Conservation (phyloP, 768 basidiomycete genomes). For the Naganishia vishniacii region DNA sequence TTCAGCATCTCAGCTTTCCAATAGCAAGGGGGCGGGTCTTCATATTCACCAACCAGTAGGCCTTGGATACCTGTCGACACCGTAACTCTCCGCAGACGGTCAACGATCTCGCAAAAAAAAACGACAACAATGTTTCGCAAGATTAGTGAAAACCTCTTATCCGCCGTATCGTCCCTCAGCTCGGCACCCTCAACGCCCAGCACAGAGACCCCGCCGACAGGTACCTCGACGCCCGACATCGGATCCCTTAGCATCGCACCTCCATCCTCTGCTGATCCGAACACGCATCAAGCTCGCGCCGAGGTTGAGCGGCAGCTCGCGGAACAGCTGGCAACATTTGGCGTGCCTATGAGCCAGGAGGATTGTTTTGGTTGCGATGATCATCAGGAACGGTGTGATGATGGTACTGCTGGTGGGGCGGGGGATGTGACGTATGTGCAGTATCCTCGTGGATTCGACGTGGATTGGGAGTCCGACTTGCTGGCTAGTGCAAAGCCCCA, state of each 20-base stretch:
- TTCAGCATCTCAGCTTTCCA: too few species aligned
- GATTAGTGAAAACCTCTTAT: conserved; percentile 8
- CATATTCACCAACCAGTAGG: too few species aligned
- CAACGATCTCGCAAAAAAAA: background rate
- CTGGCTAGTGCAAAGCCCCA: conserved; percentile 81
- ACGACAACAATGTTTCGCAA: conserved; percentile 4
- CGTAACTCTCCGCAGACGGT: too few species aligned
- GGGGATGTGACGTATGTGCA: conserved; percentile 56
- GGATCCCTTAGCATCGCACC: background rate
- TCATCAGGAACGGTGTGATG: conserved; percentile 63
- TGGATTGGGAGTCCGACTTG: conserved; percentile 75
- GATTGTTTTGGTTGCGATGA: conserved; percentile 66
- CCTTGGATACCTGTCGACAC: too few species aligned
- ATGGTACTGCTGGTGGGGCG: conserved; percentile 49
- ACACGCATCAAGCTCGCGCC: conserved; percentile 21
- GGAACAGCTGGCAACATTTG: conserved; percentile 55
- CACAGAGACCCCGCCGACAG: background rate
- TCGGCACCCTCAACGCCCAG: conserved; percentile 7
- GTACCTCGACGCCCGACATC: background rate
- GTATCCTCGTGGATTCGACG: conserved; percentile 65
- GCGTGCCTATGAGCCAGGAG: conserved; percentile 62
- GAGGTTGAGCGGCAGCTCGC: conserved; percentile 29
- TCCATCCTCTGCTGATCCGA: background rate
- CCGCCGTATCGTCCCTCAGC: conserved; percentile 6
- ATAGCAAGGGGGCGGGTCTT: too few species aligned